Base-by-base conservation (phyloP, 2,329 filamentous ascomycete species). In the Phaeophleospora eucalypticola region DNA sequence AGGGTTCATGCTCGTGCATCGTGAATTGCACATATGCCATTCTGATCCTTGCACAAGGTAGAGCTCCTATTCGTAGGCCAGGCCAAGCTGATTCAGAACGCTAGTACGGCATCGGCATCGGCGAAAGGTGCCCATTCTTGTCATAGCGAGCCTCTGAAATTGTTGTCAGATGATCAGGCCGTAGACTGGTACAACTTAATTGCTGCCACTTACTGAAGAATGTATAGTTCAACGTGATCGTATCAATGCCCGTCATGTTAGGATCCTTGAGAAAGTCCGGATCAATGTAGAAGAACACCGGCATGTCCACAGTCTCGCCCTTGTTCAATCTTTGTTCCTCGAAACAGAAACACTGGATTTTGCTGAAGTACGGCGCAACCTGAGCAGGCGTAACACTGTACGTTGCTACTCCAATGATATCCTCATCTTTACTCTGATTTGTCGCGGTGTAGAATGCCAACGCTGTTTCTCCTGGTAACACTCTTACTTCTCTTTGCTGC, bases 341-440 rank as follows among this genome's bases (percentile, higher is more conserved):
- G 62, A 98, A 98, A 70, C 93, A 98, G 70, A 98, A 98, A 65
- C 93, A 98, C 70, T 98, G 93, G 37, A 98, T 98, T 79, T 98
- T 98, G 80, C 87, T 94, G 66, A 98, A 98, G 68, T 98, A 98
- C 1, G 89, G 90, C 36, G 93, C 91, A 36, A 95, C 90, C 71
- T 98, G 93, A 3, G 82, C 93, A 0, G 93, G 93, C 2, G 91
- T 96, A 21, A 98, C 94, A 64, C 88, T 95, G 71, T 98, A 98
- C 6, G 93, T 98, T 9, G 93, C 93, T 36, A 98, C 90, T 39
- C 93, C 93, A 62, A 98, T 97, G 60, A 98, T 97, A 72, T 98
- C 94, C 51, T 68, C 65, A 55, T 86, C 81, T 54, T 87, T 81
- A 51, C 87, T 88, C 56, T 82, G 84, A 73, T 98, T 98, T 46